Evolutionary conservation across 176 grass and related monocot species (phyloP), one percentile per base, ranked within the genome.

Genomic region (Oryza brachyantha): DNA sequence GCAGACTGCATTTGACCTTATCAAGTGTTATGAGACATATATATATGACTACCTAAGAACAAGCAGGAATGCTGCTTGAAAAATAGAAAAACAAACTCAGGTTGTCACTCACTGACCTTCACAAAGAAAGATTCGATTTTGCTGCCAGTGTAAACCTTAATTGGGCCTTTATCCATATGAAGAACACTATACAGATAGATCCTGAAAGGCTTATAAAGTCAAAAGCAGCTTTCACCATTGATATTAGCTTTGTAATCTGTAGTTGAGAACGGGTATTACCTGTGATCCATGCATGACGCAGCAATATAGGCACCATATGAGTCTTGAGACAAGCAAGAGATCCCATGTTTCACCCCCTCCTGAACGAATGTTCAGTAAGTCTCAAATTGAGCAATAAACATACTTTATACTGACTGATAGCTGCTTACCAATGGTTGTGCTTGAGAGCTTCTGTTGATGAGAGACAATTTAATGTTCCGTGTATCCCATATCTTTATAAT

Each of bases 71-170:
- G 10, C 10, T n/a, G 4, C 29, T 64, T 45, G 13, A 64, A 73
- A 29, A 42, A 32, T 28, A 11, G 37, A 73, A 24, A 73, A 24
- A 29, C 9, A 40, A 54, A 83, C 34, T 28, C 16, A 83, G 59
- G 45, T 32, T 13, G 8, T 29, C 6, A 57, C 46, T 72, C 72
- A 69, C 87, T 86, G 48, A 86, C 91, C 91, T 99, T 99, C 10
- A 95, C 96, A 89, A 93, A 99, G 72, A 99, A 99, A 63, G 92
- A 99, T 29, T 93, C 92, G 2, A 99, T 93, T 95, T 91, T 99
- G 72, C 96, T 95, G 36, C 96, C 90, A 58, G 61, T 64, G 71
- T 87, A 95, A 69, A 83, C 37, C 42, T 95, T 99, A n/a, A 83
- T 41, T 73, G 92, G 96, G 34, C 96, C 96, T 82, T 87, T 93